Evolutionary conservation across 306 rosid species (phyloP), one percentile per base, ranked within the genome.

Genomic region (Astragalus glycyphyllos): DNA sequence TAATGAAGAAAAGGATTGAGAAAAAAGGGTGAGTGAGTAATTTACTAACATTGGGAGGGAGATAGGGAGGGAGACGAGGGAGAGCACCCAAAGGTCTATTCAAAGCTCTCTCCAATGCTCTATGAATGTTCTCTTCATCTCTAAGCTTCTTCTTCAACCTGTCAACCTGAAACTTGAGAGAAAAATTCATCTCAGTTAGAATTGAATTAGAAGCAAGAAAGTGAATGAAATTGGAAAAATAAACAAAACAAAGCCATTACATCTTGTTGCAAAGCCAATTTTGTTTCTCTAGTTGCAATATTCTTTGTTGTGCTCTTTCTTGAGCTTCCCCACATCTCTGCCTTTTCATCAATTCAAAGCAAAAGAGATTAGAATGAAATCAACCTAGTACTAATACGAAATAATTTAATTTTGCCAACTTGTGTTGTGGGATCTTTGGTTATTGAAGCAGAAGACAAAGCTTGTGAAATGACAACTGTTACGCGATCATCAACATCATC

Each of bases 1-100:
- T 20, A 20, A 20, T 20, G 34, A 12, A 31, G 12, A 32, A 58
- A 34, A 16, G 5, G 34, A 47, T 11, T 8, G 49, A 54, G 72
- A 35, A 6, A 4, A 38, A 81, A 49, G 65, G 58, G 51, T 29
- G 16, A 37, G 23, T 29, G 53, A 37, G 16, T 31, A 41, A 65
- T 70, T 49, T 46, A 86, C 96, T 82, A 32, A 95, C 99, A 49
- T 74, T 31, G 53, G 92, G 84, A 75, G 99, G 97, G 53, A 95
- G 96, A 74, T 81, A 91, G 29, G 97, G 96, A 62, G 96, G 99
- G 54, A 91, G 92, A 80, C 99, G 97, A 69, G 99, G 99, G 13
- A 95, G 83, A 72, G 97, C 90, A 46, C 99, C 99, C 82, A 95
- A 71, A 45, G 97, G 96, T 63, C 99, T 84, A 47, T 69, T 84